These are phyloP conservation scores for Larix kaempferi DNA, from an alignment of 75 land plant genomes.

Conservation along the genomic window DNA sequence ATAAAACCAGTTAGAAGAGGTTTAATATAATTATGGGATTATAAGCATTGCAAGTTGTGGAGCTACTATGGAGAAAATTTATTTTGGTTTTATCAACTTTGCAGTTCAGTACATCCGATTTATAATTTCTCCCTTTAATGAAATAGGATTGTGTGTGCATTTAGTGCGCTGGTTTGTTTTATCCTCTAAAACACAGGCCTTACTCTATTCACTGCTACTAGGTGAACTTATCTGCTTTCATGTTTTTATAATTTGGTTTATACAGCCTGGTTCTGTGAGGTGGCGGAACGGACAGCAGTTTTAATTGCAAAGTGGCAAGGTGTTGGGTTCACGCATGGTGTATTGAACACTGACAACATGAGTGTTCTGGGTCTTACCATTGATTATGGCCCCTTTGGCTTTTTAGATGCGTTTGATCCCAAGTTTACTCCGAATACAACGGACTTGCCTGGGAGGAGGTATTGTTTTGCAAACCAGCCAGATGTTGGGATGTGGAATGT, in stretches of 20 bases:
- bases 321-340: constrained; percentile 99
- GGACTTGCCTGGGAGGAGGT: constrained; percentile 95
- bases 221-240: background rate
- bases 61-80: no score
- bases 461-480: constrained; percentile 98
- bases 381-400: constrained; percentile 99
- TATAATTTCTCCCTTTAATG: background rate
- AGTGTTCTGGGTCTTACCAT: constrained; percentile 93
- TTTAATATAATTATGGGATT: no score
- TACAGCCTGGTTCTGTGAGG: constrained; percentile 92
- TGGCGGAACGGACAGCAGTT: constrained; percentile 94
- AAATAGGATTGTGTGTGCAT: background rate
- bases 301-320: constrained; percentile 95
- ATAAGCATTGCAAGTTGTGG: no score
- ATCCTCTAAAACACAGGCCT: background rate
- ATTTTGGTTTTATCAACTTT: no score
- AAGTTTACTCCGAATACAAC: constrained; percentile 97
- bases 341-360: constrained; percentile 98
- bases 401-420: constrained; percentile 99
- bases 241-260: constrained; percentile 6
- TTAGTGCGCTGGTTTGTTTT: background rate
- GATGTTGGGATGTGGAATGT: constrained; percentile 97
- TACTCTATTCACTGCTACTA: background rate
- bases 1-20: no score
- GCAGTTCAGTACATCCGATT: no score